phyloP scores from a whole-genome alignment of 129 eudicot species.

The Pittosporum tobira region DNA sequence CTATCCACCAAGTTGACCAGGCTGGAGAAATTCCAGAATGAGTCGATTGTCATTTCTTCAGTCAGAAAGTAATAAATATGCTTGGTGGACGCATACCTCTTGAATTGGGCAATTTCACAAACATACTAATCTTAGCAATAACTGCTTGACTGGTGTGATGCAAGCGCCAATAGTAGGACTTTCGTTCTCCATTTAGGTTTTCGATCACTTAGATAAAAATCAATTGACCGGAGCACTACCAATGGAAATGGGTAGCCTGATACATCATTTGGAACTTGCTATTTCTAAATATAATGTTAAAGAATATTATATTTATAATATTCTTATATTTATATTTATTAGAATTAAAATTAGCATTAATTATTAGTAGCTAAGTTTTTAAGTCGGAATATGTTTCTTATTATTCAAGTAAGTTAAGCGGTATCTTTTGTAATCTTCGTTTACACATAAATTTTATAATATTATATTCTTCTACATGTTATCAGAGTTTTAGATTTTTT shows the following conservation, averaged over 20 bases:
- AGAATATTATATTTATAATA: too few relatives aligned
- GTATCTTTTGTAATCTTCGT: too few relatives aligned
- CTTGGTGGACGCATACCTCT: not conserved
- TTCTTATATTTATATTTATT: too few relatives aligned
- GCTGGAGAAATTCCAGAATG: slow-evolving; percentile 1
- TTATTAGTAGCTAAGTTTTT: too few relatives aligned
- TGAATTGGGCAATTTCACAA: not conserved
- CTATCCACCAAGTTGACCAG: not conserved
- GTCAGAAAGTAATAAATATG: not conserved
- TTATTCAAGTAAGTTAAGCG: too few relatives aligned
- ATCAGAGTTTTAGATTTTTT: too few relatives aligned
- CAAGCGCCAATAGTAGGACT: not conserved
- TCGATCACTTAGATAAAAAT: not conserved
- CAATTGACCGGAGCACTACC: not conserved
- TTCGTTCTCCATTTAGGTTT: not conserved
- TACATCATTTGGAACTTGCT: not conserved
- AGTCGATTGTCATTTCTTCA: not conserved
- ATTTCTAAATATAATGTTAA: not conserved
- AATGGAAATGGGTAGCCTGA: not conserved
- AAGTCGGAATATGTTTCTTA: too few relatives aligned
- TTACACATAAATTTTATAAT: too few relatives aligned
- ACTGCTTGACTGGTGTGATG: not conserved
- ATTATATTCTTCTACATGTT: too few relatives aligned
- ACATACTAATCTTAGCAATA: not conserved
- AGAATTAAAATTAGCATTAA: too few relatives aligned